phyloP scores from a whole-genome alignment of 176 grass and related monocot genomes.

The Avena atlantica region DNA sequence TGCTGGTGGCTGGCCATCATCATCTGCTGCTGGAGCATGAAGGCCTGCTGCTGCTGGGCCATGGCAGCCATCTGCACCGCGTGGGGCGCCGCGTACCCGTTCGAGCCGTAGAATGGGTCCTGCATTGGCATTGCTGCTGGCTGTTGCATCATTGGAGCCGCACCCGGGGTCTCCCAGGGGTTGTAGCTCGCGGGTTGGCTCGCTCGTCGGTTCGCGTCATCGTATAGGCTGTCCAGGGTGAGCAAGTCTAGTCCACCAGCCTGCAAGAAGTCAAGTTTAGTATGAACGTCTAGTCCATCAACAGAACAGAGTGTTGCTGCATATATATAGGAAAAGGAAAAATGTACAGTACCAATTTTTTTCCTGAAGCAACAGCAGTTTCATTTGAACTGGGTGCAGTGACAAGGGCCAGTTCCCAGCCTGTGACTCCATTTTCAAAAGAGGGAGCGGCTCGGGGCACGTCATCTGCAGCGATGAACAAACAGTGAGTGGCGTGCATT shows the following conservation, averaged over 20 bases:
- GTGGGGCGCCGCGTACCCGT: slow-evolving; percentile 63
- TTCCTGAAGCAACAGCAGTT: slow-evolving; percentile 63
- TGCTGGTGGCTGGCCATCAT: slow-evolving; percentile 44
- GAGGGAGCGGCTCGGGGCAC: slow-evolving; percentile 57
- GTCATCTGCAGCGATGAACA: slow-evolving; percentile 58
- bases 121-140: slow-evolving; percentile 51
- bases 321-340: background rate
- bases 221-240: slow-evolving; percentile 89
- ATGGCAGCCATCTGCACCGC: slow-evolving; percentile 80
- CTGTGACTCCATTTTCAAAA: slow-evolving; percentile 75
- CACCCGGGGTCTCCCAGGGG: slow-evolving; percentile 70
- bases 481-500: background rate
- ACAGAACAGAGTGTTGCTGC: background rate
- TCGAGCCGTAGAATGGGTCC: slow-evolving; percentile 84
- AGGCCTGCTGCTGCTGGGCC: slow-evolving; percentile 93
- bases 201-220: slow-evolving; percentile 78
- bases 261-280: slow-evolving; percentile 37
- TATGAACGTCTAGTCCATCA: background rate
- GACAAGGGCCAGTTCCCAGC: slow-evolving; percentile 97
- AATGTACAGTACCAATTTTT: slow-evolving; percentile 78
- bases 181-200: slow-evolving; percentile 91
- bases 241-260: slow-evolving; percentile 90
- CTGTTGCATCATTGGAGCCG: slow-evolving; percentile 51
- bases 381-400: slow-evolving; percentile 86
- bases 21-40: slow-evolving; percentile 93